Percentiles rank a stretch among this genome's conserved stretches.
Evolutionary conservation across 1,284 basidiomycete species (phyloP).

Genomic region (Ustilago shanxiensis): DNA sequence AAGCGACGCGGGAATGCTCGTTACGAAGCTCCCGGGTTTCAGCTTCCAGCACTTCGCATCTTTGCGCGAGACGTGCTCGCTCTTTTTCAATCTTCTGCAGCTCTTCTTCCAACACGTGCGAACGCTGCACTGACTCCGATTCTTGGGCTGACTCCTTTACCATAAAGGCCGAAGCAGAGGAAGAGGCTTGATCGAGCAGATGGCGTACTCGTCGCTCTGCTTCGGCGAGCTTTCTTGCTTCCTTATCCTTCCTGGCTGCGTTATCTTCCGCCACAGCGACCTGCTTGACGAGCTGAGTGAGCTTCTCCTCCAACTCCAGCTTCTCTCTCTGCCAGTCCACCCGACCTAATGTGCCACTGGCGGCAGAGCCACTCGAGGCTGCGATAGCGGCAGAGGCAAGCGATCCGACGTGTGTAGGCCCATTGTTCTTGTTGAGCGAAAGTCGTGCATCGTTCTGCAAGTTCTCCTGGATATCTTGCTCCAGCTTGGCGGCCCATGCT

Average conservation of each 20-base stretch:
- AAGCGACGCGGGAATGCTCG: constrained; percentile 24
- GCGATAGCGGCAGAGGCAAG: constrained; percentile 28
- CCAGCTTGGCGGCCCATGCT: constrained; percentile 28
- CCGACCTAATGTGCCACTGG: constrained; percentile 22
- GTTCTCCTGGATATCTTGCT: constrained; percentile 31
- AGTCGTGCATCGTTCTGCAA: constrained; percentile 38
- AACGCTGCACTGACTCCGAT: constrained; percentile 14
- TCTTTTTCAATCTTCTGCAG: constrained; percentile 18
- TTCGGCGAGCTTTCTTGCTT: constrained; percentile 30
- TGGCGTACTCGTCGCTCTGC: constrained; percentile 26
- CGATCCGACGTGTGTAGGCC: constrained; percentile 28
- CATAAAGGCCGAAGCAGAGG: not conserved
- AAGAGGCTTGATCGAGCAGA: constrained; percentile 33
- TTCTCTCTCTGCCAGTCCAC: constrained; percentile 49
- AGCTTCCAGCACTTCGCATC: constrained; percentile 30
- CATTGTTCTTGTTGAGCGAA: constrained; percentile 46
- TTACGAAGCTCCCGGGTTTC: constrained; percentile 33
- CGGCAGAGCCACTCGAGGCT: constrained; percentile 18
- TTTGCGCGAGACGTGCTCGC: constrained; percentile 15
- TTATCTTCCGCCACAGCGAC: constrained; percentile 37
- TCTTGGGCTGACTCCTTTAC: not conserved
- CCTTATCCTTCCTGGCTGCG: constrained; percentile 33
- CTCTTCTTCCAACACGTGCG: constrained; percentile 14
- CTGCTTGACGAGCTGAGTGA: constrained; percentile 33
- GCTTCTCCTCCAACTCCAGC: constrained; percentile 40